These are phyloP conservation scores for Sequoiadendron giganteum DNA, from an alignment of 75 land plant species.

Conservation along the genomic window DNA sequence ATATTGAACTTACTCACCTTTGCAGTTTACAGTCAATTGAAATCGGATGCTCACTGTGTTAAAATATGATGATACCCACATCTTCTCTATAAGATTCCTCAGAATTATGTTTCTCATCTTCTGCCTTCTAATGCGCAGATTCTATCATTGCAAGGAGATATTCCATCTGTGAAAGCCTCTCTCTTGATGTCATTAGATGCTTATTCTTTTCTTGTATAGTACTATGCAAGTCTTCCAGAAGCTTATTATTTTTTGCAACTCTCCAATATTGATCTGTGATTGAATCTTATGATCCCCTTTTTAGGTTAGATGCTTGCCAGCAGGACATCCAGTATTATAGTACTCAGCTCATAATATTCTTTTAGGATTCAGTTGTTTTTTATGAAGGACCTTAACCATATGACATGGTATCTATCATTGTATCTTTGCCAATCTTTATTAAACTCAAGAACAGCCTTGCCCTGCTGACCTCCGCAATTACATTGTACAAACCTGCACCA, in stretches of 20 bases:
- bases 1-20: neutral
- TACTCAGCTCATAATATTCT: conserved; percentile 50
- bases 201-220: too few relatives aligned
- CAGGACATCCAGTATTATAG: conserved; percentile 21
- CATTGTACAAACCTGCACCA: conserved; percentile 35
- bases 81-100: neutral
- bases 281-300: conserved; percentile 54
- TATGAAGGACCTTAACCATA: neutral
- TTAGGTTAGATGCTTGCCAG: conserved; percentile 49
- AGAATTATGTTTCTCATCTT: neutral
- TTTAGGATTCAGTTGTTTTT: conserved; percentile 41
- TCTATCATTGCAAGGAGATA: neutral
- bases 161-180: too few relatives aligned
- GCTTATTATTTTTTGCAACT: neutral
- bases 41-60: too few relatives aligned
- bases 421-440: too few relatives aligned
- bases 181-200: too few relatives aligned
- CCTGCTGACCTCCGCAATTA: conserved; percentile 36
- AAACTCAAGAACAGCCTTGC: too few relatives aligned
- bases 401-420: too few relatives aligned
- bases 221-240: too few relatives aligned
- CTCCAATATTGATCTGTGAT: conserved; percentile 36
- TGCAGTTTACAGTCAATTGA: too few relatives aligned
- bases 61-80: neutral
- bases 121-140: neutral